phyloP scores from a whole-genome alignment of 1,284 basidiomycete genomes.

The Mycosarcoma maydis region DNA sequence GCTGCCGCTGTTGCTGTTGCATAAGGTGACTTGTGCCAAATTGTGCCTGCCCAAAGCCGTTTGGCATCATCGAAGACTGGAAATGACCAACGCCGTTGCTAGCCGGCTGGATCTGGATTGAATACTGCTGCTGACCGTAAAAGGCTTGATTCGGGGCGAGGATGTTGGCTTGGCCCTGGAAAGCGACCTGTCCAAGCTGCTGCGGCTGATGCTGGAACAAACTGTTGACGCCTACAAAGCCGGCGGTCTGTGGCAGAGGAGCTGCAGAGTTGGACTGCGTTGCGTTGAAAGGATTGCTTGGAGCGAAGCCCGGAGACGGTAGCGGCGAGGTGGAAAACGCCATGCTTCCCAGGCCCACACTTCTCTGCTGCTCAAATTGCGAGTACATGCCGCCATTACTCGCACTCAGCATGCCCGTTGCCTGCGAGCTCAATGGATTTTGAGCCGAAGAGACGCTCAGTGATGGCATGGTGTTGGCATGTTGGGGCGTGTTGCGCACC shows the following conservation, averaged over 20 bases:
- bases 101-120: conserved; percentile 3
- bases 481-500: conserved; percentile 20
- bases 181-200: conserved; percentile 34
- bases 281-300: conserved; percentile 33
- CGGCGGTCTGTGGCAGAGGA: conserved; percentile 12
- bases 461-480: conserved; percentile 25
- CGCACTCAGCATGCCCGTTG: conserved; percentile 28
- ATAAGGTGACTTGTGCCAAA: conserved; percentile 7
- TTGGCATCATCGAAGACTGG: conserved; percentile 32
- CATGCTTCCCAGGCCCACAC: conserved; percentile 41
- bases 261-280: conserved; percentile 12
- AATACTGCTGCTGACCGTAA: conserved; percentile 13
- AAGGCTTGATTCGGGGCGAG: conserved; percentile 6
- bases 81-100: conserved; percentile 2
- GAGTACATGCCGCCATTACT: conserved; percentile 25
- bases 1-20: conserved; percentile 36
- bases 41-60: conserved; percentile 24
- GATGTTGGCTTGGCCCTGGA: conserved; percentile 15
- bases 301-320: conserved; percentile 15
- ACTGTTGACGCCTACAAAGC: not conserved
- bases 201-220: conserved; percentile 25
- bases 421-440: conserved; percentile 3
- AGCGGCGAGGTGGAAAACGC: conserved; percentile 37
- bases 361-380: conserved; percentile 35
- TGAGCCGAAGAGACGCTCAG: conserved; percentile 4